Percentiles rank a stretch among this genome's conserved stretches.
phyloP scores from a whole-genome alignment of 208 protist species.

The Leishmania amazonensis region DNA sequence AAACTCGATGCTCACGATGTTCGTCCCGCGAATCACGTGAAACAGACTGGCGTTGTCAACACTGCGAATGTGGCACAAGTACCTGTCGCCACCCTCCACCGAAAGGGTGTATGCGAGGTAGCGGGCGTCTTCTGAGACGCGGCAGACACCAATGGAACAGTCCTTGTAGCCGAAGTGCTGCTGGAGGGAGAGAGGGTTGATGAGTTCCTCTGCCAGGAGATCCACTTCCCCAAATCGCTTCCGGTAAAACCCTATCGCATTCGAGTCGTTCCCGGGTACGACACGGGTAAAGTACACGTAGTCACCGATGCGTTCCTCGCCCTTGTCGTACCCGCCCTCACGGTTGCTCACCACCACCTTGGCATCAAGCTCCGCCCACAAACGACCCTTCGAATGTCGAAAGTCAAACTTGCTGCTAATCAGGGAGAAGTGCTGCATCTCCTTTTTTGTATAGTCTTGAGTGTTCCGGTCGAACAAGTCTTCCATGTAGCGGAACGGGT shows the following conservation, averaged over 20 bases:
- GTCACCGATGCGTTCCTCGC: constrained; percentile 90
- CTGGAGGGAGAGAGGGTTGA: constrained; percentile 82
- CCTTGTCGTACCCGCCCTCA: constrained; percentile 91
- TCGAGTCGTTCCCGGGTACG: constrained; percentile 68
- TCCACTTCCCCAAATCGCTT: constrained; percentile 88
- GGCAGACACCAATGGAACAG: constrained; percentile 86
- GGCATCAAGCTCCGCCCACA: constrained; percentile 87
- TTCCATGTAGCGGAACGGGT: constrained; percentile 91
- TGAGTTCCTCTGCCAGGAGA: constrained; percentile 89
- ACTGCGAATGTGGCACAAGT: constrained; percentile 89
- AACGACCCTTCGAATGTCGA: constrained; percentile 78
- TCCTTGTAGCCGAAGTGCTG: constrained; percentile 91
- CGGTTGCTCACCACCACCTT: constrained; percentile 86
- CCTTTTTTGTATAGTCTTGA: constrained; percentile 63
- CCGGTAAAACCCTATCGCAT: constrained; percentile 88
- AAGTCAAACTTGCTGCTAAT: constrained; percentile 85
- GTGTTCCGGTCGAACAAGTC: constrained; percentile 86
- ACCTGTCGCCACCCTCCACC: constrained; percentile 89
- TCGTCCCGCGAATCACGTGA: constrained; percentile 89
- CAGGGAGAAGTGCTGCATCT: constrained; percentile 71
- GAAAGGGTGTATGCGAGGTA: constrained; percentile 92
- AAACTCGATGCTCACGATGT: constrained; percentile 93
- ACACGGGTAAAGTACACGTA: constrained; percentile 91
- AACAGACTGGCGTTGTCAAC: constrained; percentile 90
- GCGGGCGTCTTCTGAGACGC: constrained; percentile 86